Base-by-base conservation (phyloP, 306 rosid species). In the Inga leiocalycina region DNA sequence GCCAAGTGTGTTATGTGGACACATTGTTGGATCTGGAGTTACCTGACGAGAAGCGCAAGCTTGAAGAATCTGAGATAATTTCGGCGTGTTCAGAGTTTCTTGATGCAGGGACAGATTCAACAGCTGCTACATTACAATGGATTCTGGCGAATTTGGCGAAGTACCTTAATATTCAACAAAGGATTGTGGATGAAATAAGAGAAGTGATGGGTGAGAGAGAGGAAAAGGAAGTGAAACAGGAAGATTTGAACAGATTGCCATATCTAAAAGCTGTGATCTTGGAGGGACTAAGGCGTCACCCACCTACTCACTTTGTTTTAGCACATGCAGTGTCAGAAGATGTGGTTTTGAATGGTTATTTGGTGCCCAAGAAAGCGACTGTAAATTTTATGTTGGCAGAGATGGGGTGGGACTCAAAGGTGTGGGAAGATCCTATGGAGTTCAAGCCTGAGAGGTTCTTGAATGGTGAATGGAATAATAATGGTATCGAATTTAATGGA, bases 111-210 rank as follows among this genome's bases (percentile, higher is more conserved):
- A 85, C 90, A 0, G 90, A 89, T 1, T 82, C 92, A 0, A 87
- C 92, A 0, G 34, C 87, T 0, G 85, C 88, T 0, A 78, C 90
- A 3, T 24, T 89, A 84, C 74, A 89, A 39, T 89, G 92, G 92
- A 83, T 89, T 16, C 54, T 89, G 90, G 90, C 90, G 3, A 89
- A 87, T 80, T 5, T 89, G 81, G 92, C 87, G 56, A 87, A 86
- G 79, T 39, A 89, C 65, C 87, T 78, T 8, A 69, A 46, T 4
- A 5, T 71, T 0, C 56, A 71, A 13, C 34, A 44, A 22, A 71
- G 2, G 54, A 2, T 44, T 44, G 32, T 44, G 2, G 37, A 71
- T 16, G 75, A 71, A 44, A 44, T 71, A 43, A 71, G 54, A 44
- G 75, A 70, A 0, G 56, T 71, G 7, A 2, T 44, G 54, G 56